Evolutionary conservation across 257 asterid species (phyloP), one percentile per base, ranked within the genome.

Genomic region (Fraxinus anomala): DNA sequence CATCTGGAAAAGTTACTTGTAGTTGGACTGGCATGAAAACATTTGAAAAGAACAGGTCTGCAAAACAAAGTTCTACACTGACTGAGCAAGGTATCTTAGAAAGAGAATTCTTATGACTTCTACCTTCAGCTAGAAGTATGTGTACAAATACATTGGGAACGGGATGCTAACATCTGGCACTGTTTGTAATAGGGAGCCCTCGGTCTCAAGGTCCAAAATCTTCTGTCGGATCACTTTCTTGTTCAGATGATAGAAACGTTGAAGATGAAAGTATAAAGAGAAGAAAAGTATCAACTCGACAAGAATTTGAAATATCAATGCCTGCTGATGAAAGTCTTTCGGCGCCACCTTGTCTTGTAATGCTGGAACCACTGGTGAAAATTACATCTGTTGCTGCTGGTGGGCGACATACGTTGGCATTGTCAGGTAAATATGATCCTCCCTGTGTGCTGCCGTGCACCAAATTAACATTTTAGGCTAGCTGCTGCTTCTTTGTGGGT

Each of bases 301-400:
- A 82, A 74, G 94, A 92, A 74, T 3, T 28, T 54, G 97, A 89
- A 28, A 75, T 85, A 19, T 67, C 92, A 34, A 56, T 78, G 6
- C 80, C 77, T 70, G 86, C 80, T 36, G 96, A 92, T 76, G 96
- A 92, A 80, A 76, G 89, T 21, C 91, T 89, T 76, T 92, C 93
- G 31, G 87, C 88, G 83, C 89, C 92, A 17, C 89, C 94, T 79
- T 88, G 93, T 87, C 83, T 80, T 51, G 96, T 92, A 74, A 83
- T 82, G 77, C 69, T 92, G 86, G 94, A 90, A 78, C 85, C 88
- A 26, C 94, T 91, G 70, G 91, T 92, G 72, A 90, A 87, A 81
- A 83, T 90, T 80, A 82, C 88, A 36, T 81, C 89, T 47, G 96
- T 92, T 85, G 93, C 96, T 26, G 96, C 94, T 44, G 96, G 97